These are phyloP conservation scores for Dioscorea dumetorum DNA, from an alignment of 106 monocot genomes.

Conservation along the genomic window DNA sequence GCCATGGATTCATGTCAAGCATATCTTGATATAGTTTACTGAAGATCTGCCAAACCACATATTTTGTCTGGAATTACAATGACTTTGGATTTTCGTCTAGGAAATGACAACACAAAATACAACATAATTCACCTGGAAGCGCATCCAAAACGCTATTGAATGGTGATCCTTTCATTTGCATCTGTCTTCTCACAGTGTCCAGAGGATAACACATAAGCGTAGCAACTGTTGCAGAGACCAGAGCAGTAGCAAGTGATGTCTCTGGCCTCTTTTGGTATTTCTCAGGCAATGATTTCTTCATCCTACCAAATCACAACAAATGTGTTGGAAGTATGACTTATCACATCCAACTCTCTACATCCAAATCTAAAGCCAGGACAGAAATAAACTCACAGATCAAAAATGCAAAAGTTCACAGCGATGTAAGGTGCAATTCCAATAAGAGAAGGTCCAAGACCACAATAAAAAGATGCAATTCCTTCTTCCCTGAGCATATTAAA, in stretches of 20 bases:
- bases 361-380: constrained; percentile 1
- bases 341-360: no score
- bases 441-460: constrained; percentile 94
- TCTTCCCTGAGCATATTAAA: constrained; percentile 85
- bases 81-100: no score
- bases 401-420: constrained; percentile 95
- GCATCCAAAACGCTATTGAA: constrained; percentile 79
- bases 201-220: constrained; percentile 93
- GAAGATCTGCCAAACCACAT: no score
- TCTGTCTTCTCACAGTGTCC: constrained; percentile 95
- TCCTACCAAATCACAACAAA: constrained; percentile 27
- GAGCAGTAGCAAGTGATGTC: constrained; percentile 74
- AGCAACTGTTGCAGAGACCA: constrained; percentile 85
- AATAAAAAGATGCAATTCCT: constrained; percentile 85
- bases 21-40: no score
- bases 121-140: constrained; percentile 51
- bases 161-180: constrained; percentile 97
- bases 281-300: constrained; percentile 94
- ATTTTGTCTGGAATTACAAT: no score
- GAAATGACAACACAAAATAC: not conserved
- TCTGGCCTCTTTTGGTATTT: constrained; percentile 84
- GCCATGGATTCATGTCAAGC: no score
- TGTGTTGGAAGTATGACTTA: no score
- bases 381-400: constrained; percentile 76
- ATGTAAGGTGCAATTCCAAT: constrained; percentile 94